Evolutionary conservation across 306 rosid genomes (phyloP), one percentile per base, ranked within the genome.

Genomic region (Elaeagnus macrophylla): DNA sequence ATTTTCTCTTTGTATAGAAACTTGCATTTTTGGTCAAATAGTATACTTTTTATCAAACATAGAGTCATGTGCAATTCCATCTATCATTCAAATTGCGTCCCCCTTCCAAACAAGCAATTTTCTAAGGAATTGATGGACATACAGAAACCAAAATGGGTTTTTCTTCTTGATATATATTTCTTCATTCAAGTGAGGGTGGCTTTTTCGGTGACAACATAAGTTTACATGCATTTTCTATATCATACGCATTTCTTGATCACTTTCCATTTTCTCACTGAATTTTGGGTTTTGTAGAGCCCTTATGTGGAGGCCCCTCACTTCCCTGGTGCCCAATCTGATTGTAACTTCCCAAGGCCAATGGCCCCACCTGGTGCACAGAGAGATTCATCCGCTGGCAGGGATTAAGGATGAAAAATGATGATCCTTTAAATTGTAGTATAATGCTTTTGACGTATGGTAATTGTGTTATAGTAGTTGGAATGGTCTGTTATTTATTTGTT

Each of bases 321-420:
- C 68, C 63, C 78, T 53, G 90, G 84, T 64, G 72, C 71, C 58
- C 80, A 73, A 61, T 52, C 59, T 11, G 72, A 66, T 60, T 41
- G 48, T 48, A 72, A 71, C 60, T 77, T 86, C 69, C 97, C 97
- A 7, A 72, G 67, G 81, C 97, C 97, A 38, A 76, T 79, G 3
- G 82, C 94, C n/a, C 97, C 97, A 13, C 94, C 96, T 2, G 97
- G 97, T 64, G 97, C 91, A 45, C 94, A 77, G 67, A 84, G 96
- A 82, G 76, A 81, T 43, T 48, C 86, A 45, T 60, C 83, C 40
- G 59, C 68, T 19, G 72, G 77, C 77, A 78, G 78, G 68, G 84
- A 84, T 61, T 76, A 77, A 83, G 52, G 48, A 57, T 68, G 35
- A 53, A 50, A 42, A 56, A 39, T 45, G 17, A 36, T 15, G 12